Evolutionary conservation across 2,329 filamentous ascomycete genomes (phyloP), one percentile per base, ranked within the genome.

Genomic region (Beauveria pseudobassiana): DNA sequence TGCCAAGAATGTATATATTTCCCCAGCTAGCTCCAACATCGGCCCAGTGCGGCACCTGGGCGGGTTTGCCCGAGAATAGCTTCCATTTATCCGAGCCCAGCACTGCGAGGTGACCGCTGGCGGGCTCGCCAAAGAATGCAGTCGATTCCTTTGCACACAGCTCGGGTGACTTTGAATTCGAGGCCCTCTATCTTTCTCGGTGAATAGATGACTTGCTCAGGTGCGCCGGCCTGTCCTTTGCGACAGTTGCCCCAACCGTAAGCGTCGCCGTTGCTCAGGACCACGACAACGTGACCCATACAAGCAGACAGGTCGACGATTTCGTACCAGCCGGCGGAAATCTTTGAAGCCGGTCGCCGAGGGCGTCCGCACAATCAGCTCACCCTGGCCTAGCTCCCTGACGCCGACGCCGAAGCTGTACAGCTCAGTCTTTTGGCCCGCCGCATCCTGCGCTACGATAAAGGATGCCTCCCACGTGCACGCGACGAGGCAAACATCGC

Each of bases 161-260:
- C 91, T 65, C 83, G 81, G 14, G 74, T 73, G 2, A 87, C 87
- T n/a, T 74, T 76, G 72, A 96, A 96, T 4, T 74, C 70, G 22
- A 83, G 72, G 2, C 77, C 75, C 18, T 76, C 75, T 24, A 96
- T 80, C 72, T 79, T 86, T 10, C 82, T 77, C 5, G 91, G 91
- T 18, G 69, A 69, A 74, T 82, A 80, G 2, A 87, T 71, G 30
- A 86, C 71, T 6, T 76, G 77, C 30, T 76, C 75, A 0, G 82
- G 81, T 48, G 77, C 74, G 1, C 92, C 93, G 1, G 96, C 76
- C 72, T 99, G 93, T 0, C 90, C 90, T 70, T 96, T 95, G 26
- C 91, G 83, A 16, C 89, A 88, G 68, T 86, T 90, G 0, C 95
- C 95, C 93, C 93, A 98, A 2, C 91, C 93, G 71, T 89, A 96